Evolutionary conservation across 1,284 basidiomycete genomes (phyloP).

Genomic region (Amylostereum chailletii): DNA sequence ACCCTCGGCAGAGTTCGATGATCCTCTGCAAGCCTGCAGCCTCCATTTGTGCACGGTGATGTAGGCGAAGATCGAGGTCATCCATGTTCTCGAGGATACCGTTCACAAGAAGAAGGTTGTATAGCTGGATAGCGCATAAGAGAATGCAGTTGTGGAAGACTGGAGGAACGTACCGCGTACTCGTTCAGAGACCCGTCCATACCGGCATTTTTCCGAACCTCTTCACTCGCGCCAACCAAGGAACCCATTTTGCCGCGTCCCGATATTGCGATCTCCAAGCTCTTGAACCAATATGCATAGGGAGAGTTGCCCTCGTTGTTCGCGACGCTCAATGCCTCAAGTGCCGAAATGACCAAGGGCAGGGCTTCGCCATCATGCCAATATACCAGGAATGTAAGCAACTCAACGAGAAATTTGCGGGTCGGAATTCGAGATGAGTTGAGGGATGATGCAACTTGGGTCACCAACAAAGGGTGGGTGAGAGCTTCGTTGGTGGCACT

Average conservation of each 20-base stretch:
- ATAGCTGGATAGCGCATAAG: conserved; percentile 31
- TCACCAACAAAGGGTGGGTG: conserved; percentile 70
- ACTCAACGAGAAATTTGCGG: conserved; percentile 75
- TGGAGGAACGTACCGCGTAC: conserved; percentile 61
- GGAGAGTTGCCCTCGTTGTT: conserved; percentile 50
- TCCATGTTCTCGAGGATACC: conserved; percentile 55
- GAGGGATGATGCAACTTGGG: conserved; percentile 78
- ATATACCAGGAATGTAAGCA: conserved; percentile 61
- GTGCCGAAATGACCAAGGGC: conserved; percentile 49
- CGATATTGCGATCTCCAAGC: conserved; percentile 69
- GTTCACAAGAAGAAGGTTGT: conserved; percentile 67
- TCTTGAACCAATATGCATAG: conserved; percentile 89
- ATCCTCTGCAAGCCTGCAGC: conserved; percentile 75
- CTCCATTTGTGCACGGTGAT: conserved; percentile 86
- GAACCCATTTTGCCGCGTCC: conserved; percentile 95
- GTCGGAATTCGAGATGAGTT: conserved; percentile 79
- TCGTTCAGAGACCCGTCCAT: conserved; percentile 68
- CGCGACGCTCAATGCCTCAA: conserved; percentile 57
- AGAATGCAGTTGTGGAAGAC: neutral
- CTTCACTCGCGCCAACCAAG: conserved; percentile 88
- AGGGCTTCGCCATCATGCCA: conserved; percentile 46
- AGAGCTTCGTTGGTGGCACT: conserved; percentile 74
- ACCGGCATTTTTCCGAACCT: conserved; percentile 58
- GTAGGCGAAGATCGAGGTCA: conserved; percentile 77
- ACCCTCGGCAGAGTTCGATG: conserved; percentile 62